A percentile compares a stretch with the other conserved stretches of the same genome.
Conservation (phyloP, 75 land plant species). For the Selaginella moellendorffii region DNA sequence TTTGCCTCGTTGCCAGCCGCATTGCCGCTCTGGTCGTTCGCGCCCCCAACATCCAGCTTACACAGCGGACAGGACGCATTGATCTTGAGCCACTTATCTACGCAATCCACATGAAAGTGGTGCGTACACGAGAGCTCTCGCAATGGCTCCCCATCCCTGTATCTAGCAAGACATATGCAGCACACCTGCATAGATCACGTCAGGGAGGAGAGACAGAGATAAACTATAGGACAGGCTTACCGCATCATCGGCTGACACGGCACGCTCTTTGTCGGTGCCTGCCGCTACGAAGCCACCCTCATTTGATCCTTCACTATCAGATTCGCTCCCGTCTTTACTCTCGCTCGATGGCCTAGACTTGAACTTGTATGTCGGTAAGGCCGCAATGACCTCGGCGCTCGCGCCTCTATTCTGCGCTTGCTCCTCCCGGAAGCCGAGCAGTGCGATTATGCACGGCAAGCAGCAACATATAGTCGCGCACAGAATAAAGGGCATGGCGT, state of each 20-base stretch:
- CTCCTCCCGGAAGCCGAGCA: slow-evolving; percentile 66
- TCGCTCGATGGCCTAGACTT: slow-evolving; percentile 27
- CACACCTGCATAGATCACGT: slow-evolving; percentile 70
- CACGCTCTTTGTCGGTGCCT: slow-evolving; percentile 62
- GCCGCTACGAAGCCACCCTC: slow-evolving; percentile 56
- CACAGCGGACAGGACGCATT: slow-evolving; percentile 85
- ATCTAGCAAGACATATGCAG: slow-evolving; percentile 75
- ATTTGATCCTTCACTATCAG: slow-evolving; percentile 19
- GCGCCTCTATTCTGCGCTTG: slow-evolving; percentile 61
- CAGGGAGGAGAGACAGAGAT: too few species aligned
- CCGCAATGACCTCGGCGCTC: slow-evolving; percentile 41
- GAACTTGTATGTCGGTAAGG: slow-evolving; percentile 72
- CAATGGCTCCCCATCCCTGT: slow-evolving; percentile 50
- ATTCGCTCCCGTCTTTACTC: slow-evolving; percentile 24
- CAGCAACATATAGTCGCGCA: slow-evolving; percentile 90
- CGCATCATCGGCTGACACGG: slow-evolving; percentile 74
- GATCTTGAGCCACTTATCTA: slow-evolving; percentile 81
- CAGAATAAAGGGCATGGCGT: slow-evolving; percentile 91
- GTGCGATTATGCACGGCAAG: slow-evolving; percentile 76
- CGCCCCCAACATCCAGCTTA: slow-evolving; percentile 55
- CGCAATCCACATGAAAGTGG: slow-evolving; percentile 67
- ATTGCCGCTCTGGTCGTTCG: slow-evolving; percentile 1
- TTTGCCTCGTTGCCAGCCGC: too few species aligned
- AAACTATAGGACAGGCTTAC: slow-evolving; percentile 27
- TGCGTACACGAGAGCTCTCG: slow-evolving; percentile 66